These are phyloP conservation scores for Leishmania braziliensis DNA, from an alignment of 208 protist genomes.

Conservation along the genomic window DNA sequence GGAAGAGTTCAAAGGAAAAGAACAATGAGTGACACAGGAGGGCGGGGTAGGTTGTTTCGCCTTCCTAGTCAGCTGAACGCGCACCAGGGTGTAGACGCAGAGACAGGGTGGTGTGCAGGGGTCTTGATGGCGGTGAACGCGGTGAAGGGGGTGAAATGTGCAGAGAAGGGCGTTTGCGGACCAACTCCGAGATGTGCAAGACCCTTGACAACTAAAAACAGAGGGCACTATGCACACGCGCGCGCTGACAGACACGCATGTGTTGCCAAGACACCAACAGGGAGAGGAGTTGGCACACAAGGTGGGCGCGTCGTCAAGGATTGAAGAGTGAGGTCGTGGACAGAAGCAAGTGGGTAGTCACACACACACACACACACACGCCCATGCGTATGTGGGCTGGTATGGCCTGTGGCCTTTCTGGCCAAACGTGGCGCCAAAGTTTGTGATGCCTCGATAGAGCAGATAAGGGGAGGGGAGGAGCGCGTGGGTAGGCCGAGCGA, in stretches of 20 bases:
- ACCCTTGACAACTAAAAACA: not conserved
- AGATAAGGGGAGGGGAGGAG: not conserved
- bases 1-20: not conserved
- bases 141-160: not conserved
- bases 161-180: not conserved
- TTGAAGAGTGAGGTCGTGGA: not conserved
- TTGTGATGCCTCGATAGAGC: not conserved
- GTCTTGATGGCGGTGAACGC: not conserved
- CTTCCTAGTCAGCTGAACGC: not conserved
- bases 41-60: not conserved
- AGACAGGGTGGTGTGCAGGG: not conserved
- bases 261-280: not conserved
- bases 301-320: not conserved
- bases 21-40: not conserved
- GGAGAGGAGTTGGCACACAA: not conserved
- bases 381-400: not conserved
- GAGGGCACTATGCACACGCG: not conserved
- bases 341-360: not conserved
- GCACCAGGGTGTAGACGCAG: not conserved
- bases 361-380: not conserved
- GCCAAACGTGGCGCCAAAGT: not conserved
- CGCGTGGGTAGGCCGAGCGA: not conserved
- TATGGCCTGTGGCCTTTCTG: not conserved
- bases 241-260: not conserved
- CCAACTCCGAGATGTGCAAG: not conserved